A percentile compares a stretch with the other conserved stretches of the same genome.
phyloP scores from a whole-genome alignment of 441 rosid species.

The Gossypium davidsonii region DNA sequence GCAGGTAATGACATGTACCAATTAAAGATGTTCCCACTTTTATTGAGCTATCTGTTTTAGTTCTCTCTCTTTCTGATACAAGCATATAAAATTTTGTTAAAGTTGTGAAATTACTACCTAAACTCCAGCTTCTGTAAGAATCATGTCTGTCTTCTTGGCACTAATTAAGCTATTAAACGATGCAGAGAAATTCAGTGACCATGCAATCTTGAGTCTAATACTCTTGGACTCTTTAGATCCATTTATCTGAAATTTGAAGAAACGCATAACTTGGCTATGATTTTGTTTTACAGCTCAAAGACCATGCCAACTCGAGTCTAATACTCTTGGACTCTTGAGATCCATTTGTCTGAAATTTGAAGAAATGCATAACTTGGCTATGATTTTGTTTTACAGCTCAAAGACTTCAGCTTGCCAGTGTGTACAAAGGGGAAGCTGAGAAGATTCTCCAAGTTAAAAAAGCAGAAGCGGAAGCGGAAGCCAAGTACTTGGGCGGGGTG shows the following conservation, averaged over 20 bases:
- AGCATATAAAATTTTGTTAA: neutral
- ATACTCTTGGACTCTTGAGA: neutral
- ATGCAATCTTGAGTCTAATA: neutral
- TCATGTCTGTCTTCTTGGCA: neutral
- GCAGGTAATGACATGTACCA: conserved; percentile 43
- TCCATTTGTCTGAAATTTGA: neutral
- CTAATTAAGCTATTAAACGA: neutral
- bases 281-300: conserved; percentile 39
- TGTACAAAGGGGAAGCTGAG: conserved; percentile 96
- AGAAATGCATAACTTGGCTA: neutral
- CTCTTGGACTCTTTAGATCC: neutral
- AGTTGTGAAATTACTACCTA: neutral
- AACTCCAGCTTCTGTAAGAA: neutral
- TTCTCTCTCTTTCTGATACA: neutral
- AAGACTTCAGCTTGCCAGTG: conserved; percentile 94
- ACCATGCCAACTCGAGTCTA: neutral
- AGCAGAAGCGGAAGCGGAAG: conserved; percentile 93
- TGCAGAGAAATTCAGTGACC: neutral
- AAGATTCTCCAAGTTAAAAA: conserved; percentile 74
- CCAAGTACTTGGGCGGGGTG: conserved; percentile 89
- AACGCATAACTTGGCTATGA: neutral
- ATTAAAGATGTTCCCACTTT: neutral
- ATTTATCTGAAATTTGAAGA: neutral
- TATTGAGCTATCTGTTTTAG: too few species aligned
- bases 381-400: conserved; percentile 52